Evolutionary conservation across 495 filamentous ascomycete species (phyloP), one percentile per base, ranked within the genome.

Genomic region (Penicillium cosmopolitanum): DNA sequence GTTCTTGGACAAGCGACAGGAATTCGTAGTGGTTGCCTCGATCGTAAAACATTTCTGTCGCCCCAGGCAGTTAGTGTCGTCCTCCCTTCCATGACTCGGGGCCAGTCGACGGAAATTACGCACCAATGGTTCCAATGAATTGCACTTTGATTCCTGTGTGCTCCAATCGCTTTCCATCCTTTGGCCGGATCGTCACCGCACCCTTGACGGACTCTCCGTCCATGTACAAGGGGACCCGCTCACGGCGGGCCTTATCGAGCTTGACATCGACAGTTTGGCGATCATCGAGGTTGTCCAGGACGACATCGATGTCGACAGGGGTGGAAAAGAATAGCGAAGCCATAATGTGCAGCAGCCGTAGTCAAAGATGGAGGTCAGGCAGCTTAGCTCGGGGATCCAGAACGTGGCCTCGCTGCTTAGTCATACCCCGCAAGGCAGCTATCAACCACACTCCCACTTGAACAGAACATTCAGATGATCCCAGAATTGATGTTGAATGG

Each of bases 101-200:
- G 18, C 11, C n/a, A n/a, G 48, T 25, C 11, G 19, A 9, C 11
- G 15, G 34, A 11, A 28, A 36, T 13, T 6, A 61, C 73, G 55
- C 71, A 95, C 93, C 94, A 82, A 99, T 99, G 54, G 94, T 96
- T 66, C 95, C 95, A 64, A 99, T 97, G 79, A 99, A 99, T 73
- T 99, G 96, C 66, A 99, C 93, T 79, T 99, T 99, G 82, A 99
- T 98, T 60, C 95, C 95, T 9, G 94, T 98, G 73, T 99, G 95
- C 72, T 99, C 95, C 69, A 99, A 77, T 66, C 96, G 85, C 80
- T 97, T 97, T 60, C 96, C 96, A 85, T 99, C 95, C 79, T 99
- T 99, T 10, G 96, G 95, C 67, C 95, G 81, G 66, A 99, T 86
- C 7, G 96, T 98, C 51, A 98, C 93, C 28, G 87, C 86, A 59